These are phyloP conservation scores for Mayamaea pseudoterrestris DNA, from an alignment of 108 stramenopile genomes.

Conservation along the genomic window DNA sequence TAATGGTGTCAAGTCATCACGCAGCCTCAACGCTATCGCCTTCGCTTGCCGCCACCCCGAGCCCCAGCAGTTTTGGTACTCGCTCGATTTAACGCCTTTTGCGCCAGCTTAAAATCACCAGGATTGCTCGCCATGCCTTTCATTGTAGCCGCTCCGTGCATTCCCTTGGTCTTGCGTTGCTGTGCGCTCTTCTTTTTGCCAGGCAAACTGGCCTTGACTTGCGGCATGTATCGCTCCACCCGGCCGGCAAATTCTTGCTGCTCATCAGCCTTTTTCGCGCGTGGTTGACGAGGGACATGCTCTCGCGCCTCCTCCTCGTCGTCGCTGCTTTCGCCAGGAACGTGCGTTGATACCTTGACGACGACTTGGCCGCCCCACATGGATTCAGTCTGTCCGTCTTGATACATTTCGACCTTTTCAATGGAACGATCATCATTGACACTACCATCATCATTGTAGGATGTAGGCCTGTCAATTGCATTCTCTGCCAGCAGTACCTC, in stretches of 20 bases:
- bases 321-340: slow-evolving; percentile 32
- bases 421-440: slow-evolving; percentile 3
- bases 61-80: too few species aligned
- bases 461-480: too few species aligned
- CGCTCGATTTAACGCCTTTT: slow-evolving; percentile 33
- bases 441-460: slow-evolving; percentile 11
- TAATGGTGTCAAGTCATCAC: too few species aligned
- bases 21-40: too few species aligned
- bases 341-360: slow-evolving; percentile 60
- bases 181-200: slow-evolving; percentile 26
- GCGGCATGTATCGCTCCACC: slow-evolving; percentile 45
- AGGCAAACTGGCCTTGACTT: slow-evolving; percentile 60
- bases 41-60: too few species aligned
- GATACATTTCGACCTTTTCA: slow-evolving; percentile 31
- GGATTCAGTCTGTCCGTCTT: slow-evolving; percentile 37
- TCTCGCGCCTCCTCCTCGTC: slow-evolving; percentile 17
- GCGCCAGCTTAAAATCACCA: slow-evolving; percentile 58
- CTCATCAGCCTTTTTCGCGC: slow-evolving; percentile 23
- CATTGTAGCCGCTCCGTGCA: slow-evolving; percentile 74
- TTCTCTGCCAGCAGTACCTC: slow-evolving; percentile 10
- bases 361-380: slow-evolving; percentile 69
- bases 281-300: not conserved
- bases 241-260: slow-evolving; percentile 59
- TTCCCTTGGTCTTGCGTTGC: slow-evolving; percentile 37
- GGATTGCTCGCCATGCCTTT: slow-evolving; percentile 66